A percentile compares a stretch with the other conserved stretches of the same genome.
Evolutionary conservation across 768 basidiomycete species (phyloP).

Genomic region (Rhizopogon sp.): DNA sequence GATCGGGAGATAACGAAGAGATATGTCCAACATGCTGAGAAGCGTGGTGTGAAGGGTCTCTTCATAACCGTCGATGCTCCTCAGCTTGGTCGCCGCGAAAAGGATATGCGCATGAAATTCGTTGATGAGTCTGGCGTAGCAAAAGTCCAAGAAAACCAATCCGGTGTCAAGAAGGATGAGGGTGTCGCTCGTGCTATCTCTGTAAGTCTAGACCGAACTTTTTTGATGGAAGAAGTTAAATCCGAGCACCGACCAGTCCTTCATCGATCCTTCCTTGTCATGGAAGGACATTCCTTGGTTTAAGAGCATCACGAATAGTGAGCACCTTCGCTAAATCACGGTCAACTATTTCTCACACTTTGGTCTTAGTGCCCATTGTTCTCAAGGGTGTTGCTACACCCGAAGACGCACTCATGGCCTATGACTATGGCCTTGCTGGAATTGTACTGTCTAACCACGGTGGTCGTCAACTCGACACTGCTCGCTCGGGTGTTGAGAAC

Average conservation of each 20-base stretch:
- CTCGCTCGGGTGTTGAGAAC: conserved; percentile 87
- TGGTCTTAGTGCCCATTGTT: conserved; percentile 67
- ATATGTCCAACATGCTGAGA: conserved; percentile 86
- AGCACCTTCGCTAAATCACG: neutral
- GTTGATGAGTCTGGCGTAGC: conserved; percentile 39
- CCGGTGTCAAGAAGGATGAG: conserved; percentile 72
- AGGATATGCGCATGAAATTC: conserved; percentile 97
- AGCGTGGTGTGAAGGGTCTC: conserved; percentile 84
- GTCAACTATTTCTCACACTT: neutral
- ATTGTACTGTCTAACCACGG: conserved; percentile 88
- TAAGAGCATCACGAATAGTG: conserved; percentile 68
- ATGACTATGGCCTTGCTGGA: conserved; percentile 67
- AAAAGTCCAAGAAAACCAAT: conserved; percentile 35
- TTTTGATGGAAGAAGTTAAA: neutral
- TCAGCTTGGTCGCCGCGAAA: conserved; percentile 89
- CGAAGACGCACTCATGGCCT: conserved; percentile 80
- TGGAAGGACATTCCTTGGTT: conserved; percentile 73
- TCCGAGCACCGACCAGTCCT: conserved; percentile 46
- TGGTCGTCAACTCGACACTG: conserved; percentile 72
- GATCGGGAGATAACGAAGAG: conserved; percentile 82
- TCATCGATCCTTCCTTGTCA: conserved; percentile 87
- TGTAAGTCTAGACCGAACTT: conserved; percentile 34
- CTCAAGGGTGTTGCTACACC: conserved; percentile 67
- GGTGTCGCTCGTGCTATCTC: conserved; percentile 94
- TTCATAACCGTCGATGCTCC: conserved; percentile 99